Conservation (phyloP, 768 basidiomycete genomes). For the Sarcodon sp. region DNA sequence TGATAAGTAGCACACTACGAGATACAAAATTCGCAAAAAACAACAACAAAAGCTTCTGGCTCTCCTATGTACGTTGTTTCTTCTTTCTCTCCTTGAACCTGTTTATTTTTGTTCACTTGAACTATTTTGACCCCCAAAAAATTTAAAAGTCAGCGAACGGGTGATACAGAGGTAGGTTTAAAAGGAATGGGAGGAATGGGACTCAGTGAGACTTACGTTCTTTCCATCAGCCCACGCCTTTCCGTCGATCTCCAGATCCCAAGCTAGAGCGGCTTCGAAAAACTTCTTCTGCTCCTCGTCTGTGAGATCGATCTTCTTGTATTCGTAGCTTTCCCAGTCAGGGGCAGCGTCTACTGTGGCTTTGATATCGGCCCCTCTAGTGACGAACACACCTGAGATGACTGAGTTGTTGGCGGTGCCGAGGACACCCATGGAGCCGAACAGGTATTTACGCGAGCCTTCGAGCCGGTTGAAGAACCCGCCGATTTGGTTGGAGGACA, state of each 20-base stretch:
- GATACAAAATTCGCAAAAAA: too few relatives aligned
- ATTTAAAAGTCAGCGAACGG: too few relatives aligned
- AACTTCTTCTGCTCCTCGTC: constrained; percentile 72
- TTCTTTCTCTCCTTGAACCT: too few relatives aligned
- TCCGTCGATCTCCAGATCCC: constrained; percentile 84
- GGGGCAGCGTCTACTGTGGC: constrained; percentile 73
- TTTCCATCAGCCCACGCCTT: constrained; percentile 90
- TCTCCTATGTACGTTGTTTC: too few relatives aligned
- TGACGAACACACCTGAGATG: constrained; percentile 74
- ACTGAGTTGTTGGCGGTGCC: constrained; percentile 66
- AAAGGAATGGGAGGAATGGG: too few relatives aligned
- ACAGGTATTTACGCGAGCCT: constrained; percentile 92
- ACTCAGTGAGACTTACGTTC: constrained; percentile 43
- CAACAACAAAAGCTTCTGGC: too few relatives aligned
- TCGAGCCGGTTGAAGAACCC: constrained; percentile 99
- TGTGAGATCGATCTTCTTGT: constrained; percentile 61
- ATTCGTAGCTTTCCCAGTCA: constrained; percentile 85
- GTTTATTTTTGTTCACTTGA: too few relatives aligned
- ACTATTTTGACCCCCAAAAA: too few relatives aligned
- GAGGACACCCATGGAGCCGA: constrained; percentile 86
- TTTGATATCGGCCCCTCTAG: constrained; percentile 64
- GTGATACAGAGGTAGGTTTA: too few relatives aligned
- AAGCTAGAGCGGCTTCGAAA: constrained; percentile 88
- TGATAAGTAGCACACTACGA: too few relatives aligned
- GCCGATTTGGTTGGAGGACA: constrained; percentile 87